phyloP scores from a whole-genome alignment of 2,329 filamentous ascomycete species.

The Thelonectria discophora region DNA sequence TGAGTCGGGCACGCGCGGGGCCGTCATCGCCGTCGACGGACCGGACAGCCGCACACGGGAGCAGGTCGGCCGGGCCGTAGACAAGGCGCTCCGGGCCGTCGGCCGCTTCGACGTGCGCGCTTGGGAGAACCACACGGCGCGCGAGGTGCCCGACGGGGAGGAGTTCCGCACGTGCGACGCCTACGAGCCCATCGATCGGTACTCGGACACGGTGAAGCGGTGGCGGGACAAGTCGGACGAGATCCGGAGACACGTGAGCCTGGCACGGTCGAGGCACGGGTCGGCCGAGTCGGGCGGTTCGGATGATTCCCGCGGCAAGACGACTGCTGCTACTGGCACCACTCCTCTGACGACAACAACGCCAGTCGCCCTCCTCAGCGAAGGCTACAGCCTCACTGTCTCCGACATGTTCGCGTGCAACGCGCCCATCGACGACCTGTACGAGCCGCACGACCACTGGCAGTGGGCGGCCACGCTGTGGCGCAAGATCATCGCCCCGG shows the following conservation, averaged over 20 bases:
- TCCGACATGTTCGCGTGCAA: constrained; percentile 78
- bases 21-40: constrained; percentile 86
- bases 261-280: not conserved
- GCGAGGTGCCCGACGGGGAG: constrained; percentile 26
- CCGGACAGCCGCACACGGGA: constrained; percentile 61
- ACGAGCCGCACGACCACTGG: constrained; percentile 90
- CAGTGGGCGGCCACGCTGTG: constrained; percentile 96
- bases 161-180: constrained; percentile 24
- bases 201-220: constrained; percentile 71
- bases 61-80: constrained; percentile 70
- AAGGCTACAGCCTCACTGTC: constrained; percentile 81
- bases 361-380: constrained; percentile 79
- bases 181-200: constrained; percentile 62
- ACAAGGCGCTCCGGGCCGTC: constrained; percentile 64
- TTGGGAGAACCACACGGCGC: constrained; percentile 52
- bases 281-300: not conserved
- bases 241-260: constrained; percentile 66
- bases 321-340: not conserved
- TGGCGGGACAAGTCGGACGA: constrained; percentile 82
- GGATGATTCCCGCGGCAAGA: constrained; percentile 3
- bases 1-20: constrained; percentile 67
- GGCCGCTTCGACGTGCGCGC: constrained; percentile 53
- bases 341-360: constrained; percentile 45
- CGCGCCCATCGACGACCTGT: constrained; percentile 79
- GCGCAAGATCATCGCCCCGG: constrained; percentile 84